Percentiles rank a stretch among this genome's conserved stretches.
phyloP scores from a whole-genome alignment of 2,329 filamentous ascomycete species.

The Ramularia endophylla region DNA sequence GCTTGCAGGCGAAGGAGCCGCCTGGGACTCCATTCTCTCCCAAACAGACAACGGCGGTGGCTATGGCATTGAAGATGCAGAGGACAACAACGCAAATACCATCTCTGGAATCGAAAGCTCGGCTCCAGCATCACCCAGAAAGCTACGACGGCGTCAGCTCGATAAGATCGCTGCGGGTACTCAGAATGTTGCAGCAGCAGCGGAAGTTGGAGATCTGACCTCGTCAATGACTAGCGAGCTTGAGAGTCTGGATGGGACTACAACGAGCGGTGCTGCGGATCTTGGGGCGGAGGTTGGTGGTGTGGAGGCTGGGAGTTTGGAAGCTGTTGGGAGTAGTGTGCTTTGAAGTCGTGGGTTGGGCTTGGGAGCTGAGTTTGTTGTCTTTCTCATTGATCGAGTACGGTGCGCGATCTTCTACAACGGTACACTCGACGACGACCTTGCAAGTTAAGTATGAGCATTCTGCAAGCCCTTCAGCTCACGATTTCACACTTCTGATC shows the following conservation, averaged over 20 bases:
- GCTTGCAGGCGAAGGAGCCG: constrained; percentile 21
- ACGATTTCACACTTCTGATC: too few relatives aligned
- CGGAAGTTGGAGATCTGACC: constrained; percentile 8
- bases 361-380: too few relatives aligned
- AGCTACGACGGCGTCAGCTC: constrained; percentile 15
- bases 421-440: too few relatives aligned
- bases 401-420: too few relatives aligned
- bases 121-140: constrained; percentile 8
- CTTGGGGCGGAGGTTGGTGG: constrained; percentile 12
- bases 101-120: constrained; percentile 11
- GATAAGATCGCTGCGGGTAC: constrained; percentile 23
- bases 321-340: constrained; percentile 10
- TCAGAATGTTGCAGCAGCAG: constrained; percentile 11
- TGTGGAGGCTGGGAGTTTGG: constrained; percentile 14
- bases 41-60: constrained; percentile 20
- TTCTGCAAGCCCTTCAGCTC: too few relatives aligned
- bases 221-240: constrained; percentile 2
- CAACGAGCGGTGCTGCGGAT: constrained; percentile 15
- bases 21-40: constrained; percentile 18
- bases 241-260: constrained; percentile 14
- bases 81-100: constrained; percentile 16
- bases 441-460: too few relatives aligned
- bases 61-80: constrained; percentile 20
- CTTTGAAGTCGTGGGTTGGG: too few relatives aligned
- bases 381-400: too few relatives aligned